These are phyloP conservation scores for Kwoniella europaea DNA, from an alignment of 768 basidiomycete genomes.

Conservation along the genomic window DNA sequence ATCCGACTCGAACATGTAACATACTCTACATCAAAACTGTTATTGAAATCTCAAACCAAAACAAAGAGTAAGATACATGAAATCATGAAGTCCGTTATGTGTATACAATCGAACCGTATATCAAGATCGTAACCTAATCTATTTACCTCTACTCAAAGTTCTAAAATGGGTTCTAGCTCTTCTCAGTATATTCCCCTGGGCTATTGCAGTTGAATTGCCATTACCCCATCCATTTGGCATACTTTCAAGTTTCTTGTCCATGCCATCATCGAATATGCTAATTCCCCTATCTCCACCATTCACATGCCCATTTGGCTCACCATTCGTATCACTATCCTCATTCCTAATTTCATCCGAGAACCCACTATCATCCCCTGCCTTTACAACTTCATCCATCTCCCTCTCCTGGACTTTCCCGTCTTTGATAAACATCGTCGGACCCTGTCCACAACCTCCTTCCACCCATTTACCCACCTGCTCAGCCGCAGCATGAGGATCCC, in stretches of 20 bases:
- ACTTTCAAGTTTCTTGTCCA: neutral
- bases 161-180: slow-evolving; percentile 10
- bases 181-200: neutral
- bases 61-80: no score
- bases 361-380: neutral
- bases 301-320: neutral
- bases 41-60: neutral
- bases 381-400: neutral
- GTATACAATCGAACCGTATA: no score
- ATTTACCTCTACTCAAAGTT: slow-evolving; percentile 2
- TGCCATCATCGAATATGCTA: neutral
- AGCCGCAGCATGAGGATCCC: slow-evolving; percentile 67
- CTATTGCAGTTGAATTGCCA: neutral
- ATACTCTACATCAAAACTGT: neutral
- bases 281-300: neutral
- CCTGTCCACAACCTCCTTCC: slow-evolving; percentile 54
- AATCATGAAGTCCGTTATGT: no score
- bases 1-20: no score
- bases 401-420: slow-evolving; percentile 4
- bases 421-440: slow-evolving; percentile 1
- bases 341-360: neutral
- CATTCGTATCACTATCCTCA: neutral
- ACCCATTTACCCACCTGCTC: slow-evolving; percentile 82
- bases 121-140: neutral
- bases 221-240: neutral